phyloP scores from a whole-genome alignment of 2,329 filamentous ascomycete species.

The Stemphylium lycopersici region DNA sequence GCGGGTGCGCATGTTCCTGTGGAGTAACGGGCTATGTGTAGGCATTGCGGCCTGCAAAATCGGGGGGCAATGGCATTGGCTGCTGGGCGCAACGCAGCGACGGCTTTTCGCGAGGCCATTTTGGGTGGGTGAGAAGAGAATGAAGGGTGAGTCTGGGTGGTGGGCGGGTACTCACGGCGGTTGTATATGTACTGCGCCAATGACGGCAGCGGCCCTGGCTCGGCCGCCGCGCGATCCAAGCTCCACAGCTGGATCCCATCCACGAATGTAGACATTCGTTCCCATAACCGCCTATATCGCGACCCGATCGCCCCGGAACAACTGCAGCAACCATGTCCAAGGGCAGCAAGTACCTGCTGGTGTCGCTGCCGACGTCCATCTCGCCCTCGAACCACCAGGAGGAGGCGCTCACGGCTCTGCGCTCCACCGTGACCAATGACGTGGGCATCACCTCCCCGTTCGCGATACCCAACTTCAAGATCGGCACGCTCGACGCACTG shows the following conservation, averaged over 20 bases:
- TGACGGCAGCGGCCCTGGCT: conserved; percentile 25
- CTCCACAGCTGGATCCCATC: conserved; percentile 23
- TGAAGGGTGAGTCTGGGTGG: conserved; percentile 2
- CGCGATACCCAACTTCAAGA: conserved; percentile 91
- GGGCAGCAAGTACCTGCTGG: conserved; percentile 74
- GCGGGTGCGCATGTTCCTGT: conserved; percentile 22
- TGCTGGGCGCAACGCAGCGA: conserved; percentile 30
- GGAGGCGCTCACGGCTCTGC: conserved; percentile 79
- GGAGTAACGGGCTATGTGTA: conserved; percentile 18
- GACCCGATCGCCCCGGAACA: conserved; percentile 17
- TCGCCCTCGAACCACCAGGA: conserved; percentile 80
- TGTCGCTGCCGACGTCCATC: conserved; percentile 88
- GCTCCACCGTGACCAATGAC: conserved; percentile 73
- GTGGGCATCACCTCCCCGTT: conserved; percentile 79
- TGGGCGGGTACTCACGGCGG: conserved; percentile 26
- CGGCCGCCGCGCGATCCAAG: conserved; percentile 19
- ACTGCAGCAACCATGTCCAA: conserved; percentile 50
- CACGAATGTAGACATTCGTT: conserved; percentile 25
- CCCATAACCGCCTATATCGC: conserved; percentile 24
- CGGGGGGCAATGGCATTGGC: conserved; percentile 30
- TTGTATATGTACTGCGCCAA: conserved; percentile 21
- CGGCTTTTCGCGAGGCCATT: conserved; percentile 41
- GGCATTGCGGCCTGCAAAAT: conserved; percentile 18
- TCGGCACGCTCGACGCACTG: conserved; percentile 91
- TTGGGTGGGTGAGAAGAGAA: conserved; percentile 20